Evolutionary conservation across 306 rosid genomes (phyloP).

Genomic region (Casuarina glauca): DNA sequence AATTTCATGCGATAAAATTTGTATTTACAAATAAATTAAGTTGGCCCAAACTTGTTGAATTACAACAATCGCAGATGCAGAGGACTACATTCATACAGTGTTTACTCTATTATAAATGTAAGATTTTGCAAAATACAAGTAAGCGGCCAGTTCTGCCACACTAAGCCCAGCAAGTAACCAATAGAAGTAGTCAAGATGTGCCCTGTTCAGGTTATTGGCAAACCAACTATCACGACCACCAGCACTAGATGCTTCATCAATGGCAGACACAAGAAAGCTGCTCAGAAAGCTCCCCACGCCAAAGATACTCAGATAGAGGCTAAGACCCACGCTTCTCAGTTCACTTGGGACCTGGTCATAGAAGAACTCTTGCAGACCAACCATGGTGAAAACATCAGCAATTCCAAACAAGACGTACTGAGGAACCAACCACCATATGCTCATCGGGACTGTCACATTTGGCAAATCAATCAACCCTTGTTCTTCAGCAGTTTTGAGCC

Average conservation of each 20-base stretch:
- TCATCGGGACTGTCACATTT: conserved; percentile 26
- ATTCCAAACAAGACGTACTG: conserved; percentile 14
- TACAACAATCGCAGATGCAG: too few species aligned
- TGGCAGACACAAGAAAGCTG: conserved; percentile 15
- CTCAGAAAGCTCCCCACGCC: conserved; percentile 27
- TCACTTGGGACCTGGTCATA: conserved; percentile 28
- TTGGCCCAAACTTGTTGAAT: too few species aligned
- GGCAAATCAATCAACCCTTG: conserved; percentile 23
- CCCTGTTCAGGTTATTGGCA: conserved; percentile 22
- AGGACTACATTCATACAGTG: conserved; percentile 14
- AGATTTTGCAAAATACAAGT: too few species aligned
- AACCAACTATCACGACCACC: conserved; percentile 28
- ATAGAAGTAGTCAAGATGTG: conserved; percentile 31
- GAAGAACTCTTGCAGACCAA: not conserved
- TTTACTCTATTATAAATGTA: not conserved
- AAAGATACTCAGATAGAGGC: conserved; percentile 24
- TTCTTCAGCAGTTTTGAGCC: conserved; percentile 21
- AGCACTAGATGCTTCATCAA: conserved; percentile 18
- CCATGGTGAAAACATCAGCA: conserved; percentile 17
- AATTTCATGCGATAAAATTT: too few species aligned
- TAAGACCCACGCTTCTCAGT: conserved; percentile 26
- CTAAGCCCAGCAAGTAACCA: conserved; percentile 23
- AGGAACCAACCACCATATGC: conserved; percentile 33
- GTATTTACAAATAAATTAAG: too few species aligned
- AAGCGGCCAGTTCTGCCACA: not conserved